These are phyloP conservation scores for Rosa lucieae DNA, from an alignment of 306 rosid genomes.

Conservation along the genomic window DNA sequence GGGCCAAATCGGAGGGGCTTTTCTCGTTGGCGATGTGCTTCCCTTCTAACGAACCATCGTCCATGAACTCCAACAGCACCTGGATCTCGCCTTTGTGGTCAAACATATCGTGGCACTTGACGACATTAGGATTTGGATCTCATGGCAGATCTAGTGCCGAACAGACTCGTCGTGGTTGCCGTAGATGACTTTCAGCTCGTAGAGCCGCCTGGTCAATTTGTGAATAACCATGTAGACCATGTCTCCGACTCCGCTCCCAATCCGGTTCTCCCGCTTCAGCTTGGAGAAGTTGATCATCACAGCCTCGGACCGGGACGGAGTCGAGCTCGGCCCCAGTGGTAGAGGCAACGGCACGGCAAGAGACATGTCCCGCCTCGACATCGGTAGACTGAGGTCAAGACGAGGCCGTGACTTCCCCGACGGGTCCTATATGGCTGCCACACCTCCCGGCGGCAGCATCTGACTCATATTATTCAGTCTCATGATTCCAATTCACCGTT, in stretches of 20 bases:
- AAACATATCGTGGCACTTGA: slow-evolving; percentile 93
- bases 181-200: slow-evolving; percentile 80
- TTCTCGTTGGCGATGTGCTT: slow-evolving; percentile 59
- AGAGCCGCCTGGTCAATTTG: slow-evolving; percentile 39
- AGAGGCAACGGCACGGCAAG: too few species aligned
- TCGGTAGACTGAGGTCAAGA: too few species aligned
- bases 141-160: slow-evolving; percentile 82
- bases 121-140: slow-evolving; percentile 88
- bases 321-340: too few species aligned
- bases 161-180: slow-evolving; percentile 81
- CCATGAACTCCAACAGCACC: slow-evolving; percentile 88
- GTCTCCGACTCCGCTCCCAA: slow-evolving; percentile 39
- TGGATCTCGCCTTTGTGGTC: slow-evolving; percentile 96
- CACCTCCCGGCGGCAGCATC: too few species aligned
- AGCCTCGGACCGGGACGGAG: too few species aligned
- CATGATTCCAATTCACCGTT: too few species aligned
- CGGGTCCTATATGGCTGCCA: too few species aligned
- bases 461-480: too few species aligned
- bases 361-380: too few species aligned
- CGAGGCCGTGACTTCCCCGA: too few species aligned
- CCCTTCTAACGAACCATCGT: slow-evolving; percentile 80
- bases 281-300: too few species aligned
- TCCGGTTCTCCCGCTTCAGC: too few species aligned
- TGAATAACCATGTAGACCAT: slow-evolving; percentile 86
- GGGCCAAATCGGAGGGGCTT: slow-evolving; percentile 64